These are phyloP conservation scores for Colletotrichum truncatum DNA, from an alignment of 2,329 filamentous ascomycete species.

Conservation along the genomic window DNA sequence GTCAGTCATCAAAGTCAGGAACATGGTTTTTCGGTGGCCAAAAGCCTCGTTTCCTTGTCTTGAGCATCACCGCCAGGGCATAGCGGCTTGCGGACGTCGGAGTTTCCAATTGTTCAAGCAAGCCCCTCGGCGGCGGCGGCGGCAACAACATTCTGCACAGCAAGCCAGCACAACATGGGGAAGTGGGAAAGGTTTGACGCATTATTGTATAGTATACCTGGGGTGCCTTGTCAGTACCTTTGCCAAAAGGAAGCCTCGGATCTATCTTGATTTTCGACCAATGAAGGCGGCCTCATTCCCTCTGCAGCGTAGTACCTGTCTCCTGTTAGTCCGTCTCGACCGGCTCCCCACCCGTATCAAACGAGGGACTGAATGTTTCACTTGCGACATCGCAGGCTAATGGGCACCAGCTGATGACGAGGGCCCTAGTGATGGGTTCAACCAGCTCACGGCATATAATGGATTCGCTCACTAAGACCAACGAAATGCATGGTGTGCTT, in stretches of 20 bases:
- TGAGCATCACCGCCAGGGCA: background rate
- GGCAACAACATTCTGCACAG: background rate
- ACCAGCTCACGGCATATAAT: background rate
- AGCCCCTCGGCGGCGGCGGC: background rate
- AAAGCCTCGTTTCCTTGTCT: background rate
- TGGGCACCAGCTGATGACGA: background rate
- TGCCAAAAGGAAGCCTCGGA: background rate
- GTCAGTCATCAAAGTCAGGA: background rate
- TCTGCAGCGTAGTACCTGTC: slow-evolving; percentile 4
- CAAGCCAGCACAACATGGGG: background rate
- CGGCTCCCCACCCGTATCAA: slow-evolving; percentile 11
- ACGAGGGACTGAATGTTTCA: slow-evolving; percentile 18
- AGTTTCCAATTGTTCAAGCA: background rate
- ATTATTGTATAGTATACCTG: background rate
- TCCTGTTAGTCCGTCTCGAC: slow-evolving; percentile 6
- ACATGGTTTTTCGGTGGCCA: background rate
- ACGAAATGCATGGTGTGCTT: background rate
- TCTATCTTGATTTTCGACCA: background rate
- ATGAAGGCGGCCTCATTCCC: background rate
- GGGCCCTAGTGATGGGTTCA: background rate
- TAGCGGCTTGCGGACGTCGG: background rate
- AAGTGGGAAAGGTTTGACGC: background rate
- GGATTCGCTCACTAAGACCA: slow-evolving; percentile 1
- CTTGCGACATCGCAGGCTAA: slow-evolving; percentile 11
- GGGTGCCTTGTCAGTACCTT: slow-evolving; percentile 1